Conservation (phyloP, 306 rosid species). For the Cucurbita pepo region DNA sequence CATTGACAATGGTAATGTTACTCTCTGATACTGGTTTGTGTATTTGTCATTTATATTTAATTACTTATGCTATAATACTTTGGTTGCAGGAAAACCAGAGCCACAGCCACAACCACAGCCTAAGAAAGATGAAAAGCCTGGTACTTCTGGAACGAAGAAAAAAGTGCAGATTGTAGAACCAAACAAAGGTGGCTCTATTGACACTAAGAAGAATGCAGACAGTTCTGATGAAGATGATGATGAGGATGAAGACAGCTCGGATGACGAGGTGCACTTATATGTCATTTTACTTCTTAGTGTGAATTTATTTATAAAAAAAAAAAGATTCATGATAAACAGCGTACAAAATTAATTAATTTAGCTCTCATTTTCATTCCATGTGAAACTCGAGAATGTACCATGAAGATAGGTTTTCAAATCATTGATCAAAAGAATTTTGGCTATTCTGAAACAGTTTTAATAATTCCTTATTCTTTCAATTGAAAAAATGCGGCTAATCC, state of each 20-base stretch:
- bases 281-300: not conserved
- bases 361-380: not conserved
- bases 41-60: not conserved
- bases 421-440: not conserved
- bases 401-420: not conserved
- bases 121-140: constrained; percentile 10
- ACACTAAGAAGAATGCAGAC: constrained; percentile 14
- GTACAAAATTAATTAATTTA: not conserved
- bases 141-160: constrained; percentile 8
- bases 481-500: not conserved
- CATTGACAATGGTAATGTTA: constrained; percentile 20
- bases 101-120: not conserved
- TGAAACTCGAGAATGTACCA: not conserved
- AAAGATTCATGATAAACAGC: not conserved
- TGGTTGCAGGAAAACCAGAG: constrained; percentile 12
- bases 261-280: constrained; percentile 10
- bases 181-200: constrained; percentile 13
- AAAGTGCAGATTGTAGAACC: constrained; percentile 19
- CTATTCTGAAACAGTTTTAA: not conserved
- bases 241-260: constrained; percentile 21
- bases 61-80: not conserved
- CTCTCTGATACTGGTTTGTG: not conserved
- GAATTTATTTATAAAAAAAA: not conserved
- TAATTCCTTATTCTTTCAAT: not conserved
- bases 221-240: constrained; percentile 23